Conservation (phyloP, 768 basidiomycete genomes). For the Kwoniella botswanensis region DNA sequence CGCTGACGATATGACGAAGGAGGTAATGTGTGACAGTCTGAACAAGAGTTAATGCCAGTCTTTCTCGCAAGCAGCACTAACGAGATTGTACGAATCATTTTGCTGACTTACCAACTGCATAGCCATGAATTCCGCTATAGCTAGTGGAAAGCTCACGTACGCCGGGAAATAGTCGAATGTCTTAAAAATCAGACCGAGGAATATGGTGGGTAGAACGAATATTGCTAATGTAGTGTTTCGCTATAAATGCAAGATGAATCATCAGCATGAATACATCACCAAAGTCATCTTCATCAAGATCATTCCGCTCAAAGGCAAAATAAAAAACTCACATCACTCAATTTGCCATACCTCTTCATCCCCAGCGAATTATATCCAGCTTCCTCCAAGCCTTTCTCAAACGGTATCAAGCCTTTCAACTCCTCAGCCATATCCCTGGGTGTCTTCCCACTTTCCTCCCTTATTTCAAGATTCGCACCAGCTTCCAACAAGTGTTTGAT, state of each 20-base stretch:
- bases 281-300: neutral
- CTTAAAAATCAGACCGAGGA: constrained; percentile 81
- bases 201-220: constrained; percentile 75
- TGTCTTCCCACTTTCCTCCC: constrained; percentile 83
- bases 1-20: constrained; percentile 79
- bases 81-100: neutral
- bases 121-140: constrained; percentile 82
- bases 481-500: constrained; percentile 84
- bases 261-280: neutral
- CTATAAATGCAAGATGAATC: constrained; percentile 57
- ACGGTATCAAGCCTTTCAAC: constrained; percentile 86
- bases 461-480: constrained; percentile 78
- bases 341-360: constrained; percentile 73
- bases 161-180: constrained; percentile 83
- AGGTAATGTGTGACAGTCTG: constrained; percentile 36
- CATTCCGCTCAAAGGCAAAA: neutral
- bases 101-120: constrained; percentile 81
- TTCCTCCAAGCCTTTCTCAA: constrained; percentile 85
- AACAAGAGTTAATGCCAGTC: neutral
- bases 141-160: constrained; percentile 84
- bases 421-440: constrained; percentile 93
- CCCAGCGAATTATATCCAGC: constrained; percentile 66
- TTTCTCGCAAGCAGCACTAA: neutral
- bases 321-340: constrained; percentile 68
- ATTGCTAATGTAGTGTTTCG: constrained; percentile 81